Conservation (phyloP, 2,329 filamentous ascomycete genomes). For the Eutypella sp. region DNA sequence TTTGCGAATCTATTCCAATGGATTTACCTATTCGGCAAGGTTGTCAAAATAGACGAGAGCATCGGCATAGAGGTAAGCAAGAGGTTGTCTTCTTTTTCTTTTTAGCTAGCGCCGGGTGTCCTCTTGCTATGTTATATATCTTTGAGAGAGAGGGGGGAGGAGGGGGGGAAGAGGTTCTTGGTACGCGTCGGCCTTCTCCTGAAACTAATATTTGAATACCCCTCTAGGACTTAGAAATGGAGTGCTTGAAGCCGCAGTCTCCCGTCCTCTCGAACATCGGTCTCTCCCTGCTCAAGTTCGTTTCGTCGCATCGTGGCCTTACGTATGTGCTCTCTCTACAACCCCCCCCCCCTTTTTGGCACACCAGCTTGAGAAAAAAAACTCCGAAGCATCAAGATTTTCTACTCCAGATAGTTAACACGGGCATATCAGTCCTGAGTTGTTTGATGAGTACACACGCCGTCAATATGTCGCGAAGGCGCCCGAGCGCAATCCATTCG, state of each 20-base stretch:
- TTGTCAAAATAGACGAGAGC: conserved; percentile 83
- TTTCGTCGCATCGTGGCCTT: conserved; percentile 88
- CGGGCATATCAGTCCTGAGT: conserved; percentile 61
- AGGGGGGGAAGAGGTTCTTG: too few relatives aligned
- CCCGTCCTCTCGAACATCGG: conserved; percentile 74
- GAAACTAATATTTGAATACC: not conserved
- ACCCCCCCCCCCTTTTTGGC: too few relatives aligned
- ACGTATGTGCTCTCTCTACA: conserved; percentile 62
- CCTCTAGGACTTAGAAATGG: conserved; percentile 74
- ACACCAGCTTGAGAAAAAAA: too few relatives aligned
- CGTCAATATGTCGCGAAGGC: conserved; percentile 83
- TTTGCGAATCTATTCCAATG: conserved; percentile 93
- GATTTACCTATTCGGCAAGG: conserved; percentile 84
- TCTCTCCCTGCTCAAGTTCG: conserved; percentile 80
- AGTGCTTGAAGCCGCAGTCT: conserved; percentile 78
- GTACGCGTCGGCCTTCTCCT: too few relatives aligned
- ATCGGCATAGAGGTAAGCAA: conserved; percentile 78
- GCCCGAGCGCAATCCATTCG: conserved; percentile 78
- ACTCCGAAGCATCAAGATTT: too few relatives aligned
- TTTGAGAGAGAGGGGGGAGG: too few relatives aligned
- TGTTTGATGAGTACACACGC: conserved; percentile 90
- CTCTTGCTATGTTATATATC: not conserved
- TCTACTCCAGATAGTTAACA: conserved; percentile 19
- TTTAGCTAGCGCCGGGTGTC: not conserved
- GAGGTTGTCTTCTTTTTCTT: conserved; percentile 4